phyloP scores from a whole-genome alignment of 2,329 filamentous ascomycete genomes.

The Aspergillus amoenus region DNA sequence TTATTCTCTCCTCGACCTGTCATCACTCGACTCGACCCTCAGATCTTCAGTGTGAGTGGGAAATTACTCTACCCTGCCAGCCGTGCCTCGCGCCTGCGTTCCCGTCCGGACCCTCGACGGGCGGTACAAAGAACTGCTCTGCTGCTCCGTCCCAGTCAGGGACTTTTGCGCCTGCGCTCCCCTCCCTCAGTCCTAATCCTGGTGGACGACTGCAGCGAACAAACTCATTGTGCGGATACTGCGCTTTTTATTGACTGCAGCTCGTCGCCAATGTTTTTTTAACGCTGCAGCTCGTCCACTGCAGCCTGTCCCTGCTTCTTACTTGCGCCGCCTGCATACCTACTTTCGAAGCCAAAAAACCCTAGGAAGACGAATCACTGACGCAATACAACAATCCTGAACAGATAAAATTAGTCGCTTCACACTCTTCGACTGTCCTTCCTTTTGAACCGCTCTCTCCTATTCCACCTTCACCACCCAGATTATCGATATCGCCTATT shows the following conservation, averaged over 20 bases:
- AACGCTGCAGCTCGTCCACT: conserved; percentile 17
- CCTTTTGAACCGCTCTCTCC: conserved; percentile 12
- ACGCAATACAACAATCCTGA: conserved; percentile 11
- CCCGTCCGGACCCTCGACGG: conserved; percentile 6
- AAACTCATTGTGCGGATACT: conserved; percentile 32
- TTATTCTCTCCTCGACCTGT: conserved; percentile 1
- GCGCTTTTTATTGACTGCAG: conserved; percentile 16
- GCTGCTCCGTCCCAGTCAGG: conserved; percentile 18
- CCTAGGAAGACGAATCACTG: conserved; percentile 12
- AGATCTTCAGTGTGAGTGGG: conserved; percentile 5
- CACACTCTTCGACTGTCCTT: conserved; percentile 13
- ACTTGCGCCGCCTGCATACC: conserved; percentile 16
- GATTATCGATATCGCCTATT: background rate
- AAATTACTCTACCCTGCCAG: background rate
- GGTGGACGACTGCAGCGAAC: conserved; percentile 29
- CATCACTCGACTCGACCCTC: background rate
- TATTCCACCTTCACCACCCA: background rate
- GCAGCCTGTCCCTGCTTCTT: conserved; percentile 10
- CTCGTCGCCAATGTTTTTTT: conserved; percentile 15
- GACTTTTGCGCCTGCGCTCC: conserved; percentile 12
- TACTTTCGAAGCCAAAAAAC: background rate
- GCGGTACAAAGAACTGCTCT: conserved; percentile 16
- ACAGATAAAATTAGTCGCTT: conserved; percentile 11
- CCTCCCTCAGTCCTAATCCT: conserved; percentile 9
- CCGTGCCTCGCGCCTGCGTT: conserved; percentile 12